Evolutionary conservation across 2,329 filamentous ascomycete genomes (phyloP), one percentile per base, ranked within the genome.

Genomic region (Hypomyces perniciosus): DNA sequence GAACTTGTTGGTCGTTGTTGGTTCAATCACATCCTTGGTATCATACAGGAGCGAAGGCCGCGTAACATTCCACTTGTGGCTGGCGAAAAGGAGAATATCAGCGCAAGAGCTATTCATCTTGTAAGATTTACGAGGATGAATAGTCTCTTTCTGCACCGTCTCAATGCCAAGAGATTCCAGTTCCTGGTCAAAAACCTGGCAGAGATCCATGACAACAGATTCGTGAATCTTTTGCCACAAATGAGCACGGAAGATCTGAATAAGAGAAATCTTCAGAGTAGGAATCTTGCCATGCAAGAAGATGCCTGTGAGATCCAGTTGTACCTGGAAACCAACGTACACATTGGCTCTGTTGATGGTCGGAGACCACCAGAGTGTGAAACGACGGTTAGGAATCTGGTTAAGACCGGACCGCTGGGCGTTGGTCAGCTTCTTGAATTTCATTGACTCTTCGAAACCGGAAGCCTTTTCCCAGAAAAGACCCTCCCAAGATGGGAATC

Each of bases 91-190:
- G 49, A 97, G 78, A 56, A 99, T 96, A 68, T 99, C 93, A 4
- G 95, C 93, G 63, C 93, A 97, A 52, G 92, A 97, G 63, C 91
- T 96, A 77, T 99, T 99, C 93, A 99, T 99, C 82, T 99, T 99
- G 82, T 99, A 99, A 4, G 90, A 96, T 73, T 99, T 99, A 81
- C 93, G 83, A 47, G 93, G 93, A 75, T 99, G 93, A 53, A 99
- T 99, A 0, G 93, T 97, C 74, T 99, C 93, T 71, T 99, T 99
- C 67, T 99, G 93, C 4, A 97, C 93, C 2, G 90, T 95, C 70
- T 99, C 93, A 52, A 99, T 96, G 34, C 91, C 91, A 4, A 99
- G 77, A 31, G 93, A 90, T 68, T 99, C 93, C 40, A 99, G 75
- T 67, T 99, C 93, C 65, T 97, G 92, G 59, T 99, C 93, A 61